Percentiles rank a stretch among this genome's conserved stretches.
Evolutionary conservation across 2,329 filamentous ascomycete genomes (phyloP).

Genomic region (Ascosphaera apis): DNA sequence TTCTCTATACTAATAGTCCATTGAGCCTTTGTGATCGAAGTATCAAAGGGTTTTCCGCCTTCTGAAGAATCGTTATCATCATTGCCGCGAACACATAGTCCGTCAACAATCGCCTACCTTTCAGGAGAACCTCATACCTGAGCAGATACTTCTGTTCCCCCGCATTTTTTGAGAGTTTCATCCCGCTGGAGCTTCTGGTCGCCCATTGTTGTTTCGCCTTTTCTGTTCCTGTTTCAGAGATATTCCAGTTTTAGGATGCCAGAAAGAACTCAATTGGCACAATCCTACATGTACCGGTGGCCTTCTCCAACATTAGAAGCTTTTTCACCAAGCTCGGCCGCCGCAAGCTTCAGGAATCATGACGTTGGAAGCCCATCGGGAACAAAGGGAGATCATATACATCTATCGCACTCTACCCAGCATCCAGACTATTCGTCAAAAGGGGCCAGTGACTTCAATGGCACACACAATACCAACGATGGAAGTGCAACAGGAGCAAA

Average conservation of each 20-base stretch:
- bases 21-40: no score
- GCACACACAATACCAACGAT: background rate
- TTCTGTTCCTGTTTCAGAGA: no score
- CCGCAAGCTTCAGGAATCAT: background rate
- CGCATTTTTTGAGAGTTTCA: no score
- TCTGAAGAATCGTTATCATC: no score
- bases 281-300: background rate
- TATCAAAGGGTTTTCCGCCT: no score
- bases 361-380: background rate
- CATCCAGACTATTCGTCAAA: background rate
- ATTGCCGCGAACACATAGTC: no score
- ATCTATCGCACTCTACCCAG: background rate
- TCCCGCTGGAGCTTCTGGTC: no score
- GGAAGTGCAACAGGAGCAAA: background rate
- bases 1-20: no score
- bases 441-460: background rate
- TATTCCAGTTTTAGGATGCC: background rate
- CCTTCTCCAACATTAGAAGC: background rate
- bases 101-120: no score
- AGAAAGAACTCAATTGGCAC: background rate
- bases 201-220: no score
- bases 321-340: background rate
- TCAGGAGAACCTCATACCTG: no score
- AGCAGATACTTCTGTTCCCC: no score
- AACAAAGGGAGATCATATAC: background rate